Evolutionary conservation across 169 alveolate species (phyloP).

Genomic region (Plasmodium gonderi): DNA sequence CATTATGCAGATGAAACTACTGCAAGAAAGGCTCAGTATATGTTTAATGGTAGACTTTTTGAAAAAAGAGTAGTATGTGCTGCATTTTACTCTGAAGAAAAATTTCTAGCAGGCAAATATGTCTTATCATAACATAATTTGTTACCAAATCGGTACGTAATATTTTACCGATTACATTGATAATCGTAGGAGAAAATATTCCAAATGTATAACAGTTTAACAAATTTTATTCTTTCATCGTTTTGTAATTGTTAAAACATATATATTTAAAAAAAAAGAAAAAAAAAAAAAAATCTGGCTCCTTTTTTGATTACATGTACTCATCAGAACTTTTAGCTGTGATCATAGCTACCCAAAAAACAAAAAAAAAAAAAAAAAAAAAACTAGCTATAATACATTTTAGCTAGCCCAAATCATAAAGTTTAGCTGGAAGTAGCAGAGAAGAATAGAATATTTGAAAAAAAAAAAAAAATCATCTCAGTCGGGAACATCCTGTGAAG

Average conservation of each 20-base stretch:
- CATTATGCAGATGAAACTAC: constrained; percentile 84
- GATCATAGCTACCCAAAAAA: background rate
- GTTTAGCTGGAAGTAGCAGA: background rate
- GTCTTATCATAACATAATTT: constrained; percentile 79
- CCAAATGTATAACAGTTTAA: background rate
- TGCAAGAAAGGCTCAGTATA: constrained; percentile 90
- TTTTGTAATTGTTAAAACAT: background rate
- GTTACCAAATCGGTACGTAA: background rate
- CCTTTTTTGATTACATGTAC: background rate
- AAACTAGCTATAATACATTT: background rate
- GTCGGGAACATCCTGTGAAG: background rate
- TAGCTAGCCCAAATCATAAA: background rate
- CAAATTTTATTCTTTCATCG: background rate
- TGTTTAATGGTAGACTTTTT: constrained; percentile 90
- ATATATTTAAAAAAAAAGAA: background rate
- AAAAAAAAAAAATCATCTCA: background rate
- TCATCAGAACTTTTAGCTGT: background rate
- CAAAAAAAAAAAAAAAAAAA: background rate
- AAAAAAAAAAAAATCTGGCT: background rate
- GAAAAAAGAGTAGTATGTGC: constrained; percentile 92
- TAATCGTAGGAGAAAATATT: background rate
- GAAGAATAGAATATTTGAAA: background rate
- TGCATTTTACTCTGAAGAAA: constrained; percentile 90
- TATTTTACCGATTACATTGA: background rate
- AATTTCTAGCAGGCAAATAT: constrained; percentile 84